Evolutionary conservation across 176 grass and related monocot genomes (phyloP), one percentile per base, ranked within the genome.

Genomic region (Oryza meridionalis): DNA sequence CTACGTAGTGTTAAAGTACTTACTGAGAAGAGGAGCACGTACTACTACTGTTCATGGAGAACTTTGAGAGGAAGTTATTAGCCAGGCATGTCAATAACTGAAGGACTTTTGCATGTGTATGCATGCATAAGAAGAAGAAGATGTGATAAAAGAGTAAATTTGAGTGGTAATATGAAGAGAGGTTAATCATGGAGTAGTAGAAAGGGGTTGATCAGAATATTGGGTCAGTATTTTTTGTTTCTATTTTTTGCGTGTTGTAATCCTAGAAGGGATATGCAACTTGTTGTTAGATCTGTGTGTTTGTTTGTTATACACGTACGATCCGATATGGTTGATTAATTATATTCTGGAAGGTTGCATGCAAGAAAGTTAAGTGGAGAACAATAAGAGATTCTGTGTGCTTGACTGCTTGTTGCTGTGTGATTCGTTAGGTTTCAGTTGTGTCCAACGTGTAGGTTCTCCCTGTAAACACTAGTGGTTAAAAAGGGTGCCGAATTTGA

Each of bases 391-490:
- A 59, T 65, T 50, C 14, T 46, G 29, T 45, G 29, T 25, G 25
- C 51, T 55, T 55, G 50, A 55, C 50, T 55, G 15, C 6, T 35
- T 14, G 53, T 74, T 59, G 47, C 59, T 3, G 3, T 66, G n/a
- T 42, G 35, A 66, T 75, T 74, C 42, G 77, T 83, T 83, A 78
- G 74, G 74, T 78, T 72, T 88, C 26, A n/a, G 42, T 76, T 78
- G 62, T 51, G 65, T 64, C 66, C 40, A 77, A 82, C 61, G 72
- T 27, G 72, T 72, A 26, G 15, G 72, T 78, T 62, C 58, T 24
- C 58, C n/a, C 2, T 83, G 67, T 14, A 15, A 16, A 72, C 66
- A 53, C 55, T 19, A 64, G 55, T 13, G 12, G 55, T 4, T 40
- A 38, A 71, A 51, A 71, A 22, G 3, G 62, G 72, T 83, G 53